Evolutionary conservation across 2,329 filamentous ascomycete genomes (phyloP).

Genomic region (Amphichorda felina): DNA sequence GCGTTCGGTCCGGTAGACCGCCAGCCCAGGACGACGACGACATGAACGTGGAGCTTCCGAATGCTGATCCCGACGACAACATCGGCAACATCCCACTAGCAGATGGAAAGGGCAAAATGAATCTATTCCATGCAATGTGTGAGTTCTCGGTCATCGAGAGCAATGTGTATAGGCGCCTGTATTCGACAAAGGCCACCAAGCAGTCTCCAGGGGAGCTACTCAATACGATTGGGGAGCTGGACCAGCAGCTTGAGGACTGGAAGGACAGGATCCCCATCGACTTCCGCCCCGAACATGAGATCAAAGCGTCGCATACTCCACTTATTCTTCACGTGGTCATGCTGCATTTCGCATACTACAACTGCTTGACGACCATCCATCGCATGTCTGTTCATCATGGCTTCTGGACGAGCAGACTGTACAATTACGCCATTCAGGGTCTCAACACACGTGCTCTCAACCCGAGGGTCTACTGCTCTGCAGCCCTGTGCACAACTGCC

Average conservation of each 20-base stretch:
- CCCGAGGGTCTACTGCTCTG: slow-evolving; percentile 87
- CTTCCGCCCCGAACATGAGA: slow-evolving; percentile 94
- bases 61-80: slow-evolving; percentile 80
- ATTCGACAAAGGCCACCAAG: slow-evolving; percentile 84
- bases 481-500: slow-evolving; percentile 83
- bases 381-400: slow-evolving; percentile 97
- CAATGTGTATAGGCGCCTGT: slow-evolving; percentile 85
- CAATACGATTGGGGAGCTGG: slow-evolving; percentile 91
- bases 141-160: slow-evolving; percentile 86
- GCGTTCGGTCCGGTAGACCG: slow-evolving; percentile 45
- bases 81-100: slow-evolving; percentile 88
- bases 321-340: slow-evolving; percentile 92
- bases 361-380: slow-evolving; percentile 93
- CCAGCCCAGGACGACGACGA: slow-evolving; percentile 53
- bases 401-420: slow-evolving; percentile 92
- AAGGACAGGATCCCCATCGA: slow-evolving; percentile 92
- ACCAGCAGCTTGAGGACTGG: slow-evolving; percentile 84
- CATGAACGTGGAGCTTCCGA: slow-evolving; percentile 94
- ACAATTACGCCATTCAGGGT: slow-evolving; percentile 90
- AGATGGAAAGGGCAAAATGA: slow-evolving; percentile 85
- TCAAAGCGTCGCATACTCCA: slow-evolving; percentile 83
- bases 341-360: slow-evolving; percentile 94
- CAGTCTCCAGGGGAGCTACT: slow-evolving; percentile 87
- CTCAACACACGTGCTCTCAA: slow-evolving; percentile 85
- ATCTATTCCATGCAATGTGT: slow-evolving; percentile 87